These are phyloP conservation scores for Phialophora tarda DNA, from an alignment of 2,329 filamentous ascomycete species.

Conservation along the genomic window DNA sequence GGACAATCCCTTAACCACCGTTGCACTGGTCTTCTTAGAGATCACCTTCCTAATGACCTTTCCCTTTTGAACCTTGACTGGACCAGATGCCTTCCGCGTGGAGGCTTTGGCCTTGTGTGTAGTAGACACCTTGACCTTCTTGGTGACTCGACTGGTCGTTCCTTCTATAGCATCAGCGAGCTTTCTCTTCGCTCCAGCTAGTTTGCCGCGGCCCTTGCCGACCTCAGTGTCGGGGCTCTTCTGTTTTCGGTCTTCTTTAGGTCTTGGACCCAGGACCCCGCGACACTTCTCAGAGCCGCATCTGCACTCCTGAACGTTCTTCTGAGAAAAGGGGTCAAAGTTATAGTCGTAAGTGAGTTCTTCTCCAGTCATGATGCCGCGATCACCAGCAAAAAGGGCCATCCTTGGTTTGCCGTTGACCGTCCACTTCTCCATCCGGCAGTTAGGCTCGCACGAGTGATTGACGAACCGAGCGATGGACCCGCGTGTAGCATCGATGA, in stretches of 20 bases:
- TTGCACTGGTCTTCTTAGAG: slow-evolving; percentile 22
- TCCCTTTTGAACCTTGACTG: slow-evolving; percentile 30
- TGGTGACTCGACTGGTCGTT: slow-evolving; percentile 30
- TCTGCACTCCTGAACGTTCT: slow-evolving; percentile 68
- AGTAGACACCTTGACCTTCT: slow-evolving; percentile 30
- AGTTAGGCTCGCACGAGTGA: slow-evolving; percentile 95
- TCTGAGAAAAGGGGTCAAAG: slow-evolving; percentile 67
- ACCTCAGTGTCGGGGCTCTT: slow-evolving; percentile 31
- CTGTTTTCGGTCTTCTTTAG: slow-evolving; percentile 55
- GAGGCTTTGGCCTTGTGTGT: slow-evolving; percentile 22
- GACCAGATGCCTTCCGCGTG: slow-evolving; percentile 15
- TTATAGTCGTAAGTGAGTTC: slow-evolving; percentile 95
- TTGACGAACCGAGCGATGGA: slow-evolving; percentile 98
- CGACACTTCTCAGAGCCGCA: slow-evolving; percentile 67
- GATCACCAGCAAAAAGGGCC: slow-evolving; percentile 91
- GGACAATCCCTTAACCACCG: slow-evolving; percentile 17
- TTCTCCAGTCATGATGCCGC: slow-evolving; percentile 89
- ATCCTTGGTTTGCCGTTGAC: slow-evolving; percentile 92
- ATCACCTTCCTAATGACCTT: slow-evolving; percentile 27
- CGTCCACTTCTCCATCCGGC: slow-evolving; percentile 97
- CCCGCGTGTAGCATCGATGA: slow-evolving; percentile 87
- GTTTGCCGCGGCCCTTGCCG: slow-evolving; percentile 30
- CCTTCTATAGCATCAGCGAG: slow-evolving; percentile 37
- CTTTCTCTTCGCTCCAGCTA: slow-evolving; percentile 39
- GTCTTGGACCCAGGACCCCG: slow-evolving; percentile 63